phyloP scores from a whole-genome alignment of 108 stramenopile species.

The Fragilariopsis cylindrus region DNA sequence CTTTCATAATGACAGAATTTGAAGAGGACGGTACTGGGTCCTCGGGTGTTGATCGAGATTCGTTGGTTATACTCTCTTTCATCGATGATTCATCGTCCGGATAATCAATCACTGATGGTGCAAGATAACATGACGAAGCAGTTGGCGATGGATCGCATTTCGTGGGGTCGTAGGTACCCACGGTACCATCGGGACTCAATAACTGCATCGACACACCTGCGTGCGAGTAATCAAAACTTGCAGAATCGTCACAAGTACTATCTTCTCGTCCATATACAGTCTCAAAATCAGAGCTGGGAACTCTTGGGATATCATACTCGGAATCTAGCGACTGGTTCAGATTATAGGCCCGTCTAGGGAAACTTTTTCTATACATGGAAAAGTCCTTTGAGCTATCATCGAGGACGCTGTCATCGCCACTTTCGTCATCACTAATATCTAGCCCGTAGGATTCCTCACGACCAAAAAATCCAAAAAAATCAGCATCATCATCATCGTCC shows the following conservation, averaged over 20 bases:
- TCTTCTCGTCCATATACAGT: background rate
- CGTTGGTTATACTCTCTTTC: no score
- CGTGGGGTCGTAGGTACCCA: background rate
- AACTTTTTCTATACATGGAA: background rate
- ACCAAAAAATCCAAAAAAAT: background rate
- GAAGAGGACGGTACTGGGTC: no score
- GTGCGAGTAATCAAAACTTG: slow-evolving; percentile 2
- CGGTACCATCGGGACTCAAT: background rate
- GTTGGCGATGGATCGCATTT: background rate
- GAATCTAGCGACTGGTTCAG: background rate
- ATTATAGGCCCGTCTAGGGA: background rate
- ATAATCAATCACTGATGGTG: no score
- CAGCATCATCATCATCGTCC: background rate
- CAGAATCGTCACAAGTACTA: background rate
- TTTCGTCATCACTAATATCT: slow-evolving; percentile 5
- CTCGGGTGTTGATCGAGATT: no score
- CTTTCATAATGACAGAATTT: no score
- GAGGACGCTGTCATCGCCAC: background rate
- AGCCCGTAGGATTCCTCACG: background rate
- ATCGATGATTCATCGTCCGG: no score
- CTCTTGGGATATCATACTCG: background rate
- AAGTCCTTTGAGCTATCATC: background rate
- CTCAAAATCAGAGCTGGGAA: background rate
- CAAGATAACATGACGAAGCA: no score
- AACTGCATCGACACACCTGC: background rate